phyloP scores from a whole-genome alignment of 1,139 yeast species.

The Diutina sp. region DNA sequence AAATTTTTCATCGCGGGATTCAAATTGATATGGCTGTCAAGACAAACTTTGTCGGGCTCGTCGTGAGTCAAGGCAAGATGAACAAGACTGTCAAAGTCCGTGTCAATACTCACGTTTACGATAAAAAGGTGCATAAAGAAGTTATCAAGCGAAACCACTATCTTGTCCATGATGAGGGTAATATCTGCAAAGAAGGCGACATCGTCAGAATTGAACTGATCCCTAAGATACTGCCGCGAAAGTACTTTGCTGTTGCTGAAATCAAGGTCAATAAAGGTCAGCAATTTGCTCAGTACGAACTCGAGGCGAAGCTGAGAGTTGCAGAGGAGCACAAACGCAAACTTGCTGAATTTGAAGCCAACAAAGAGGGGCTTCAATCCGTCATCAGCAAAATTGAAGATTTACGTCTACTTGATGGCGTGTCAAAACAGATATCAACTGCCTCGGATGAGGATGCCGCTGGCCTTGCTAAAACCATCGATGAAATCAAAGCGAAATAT shows the following conservation, averaged over 20 bases:
- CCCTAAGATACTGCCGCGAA: conserved; percentile 72
- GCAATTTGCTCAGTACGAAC: conserved; percentile 72
- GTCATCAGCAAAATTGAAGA: background rate
- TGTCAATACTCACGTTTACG: conserved; percentile 60
- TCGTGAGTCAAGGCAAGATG: conserved; percentile 93
- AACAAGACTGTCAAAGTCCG: conserved; percentile 90
- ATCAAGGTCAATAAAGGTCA: conserved; percentile 84
- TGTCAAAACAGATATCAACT: conserved; percentile 21
- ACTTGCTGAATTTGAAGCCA: conserved; percentile 33
- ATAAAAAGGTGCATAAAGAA: conserved; percentile 62
- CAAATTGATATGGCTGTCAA: conserved; percentile 37
- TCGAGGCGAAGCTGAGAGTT: conserved; percentile 58
- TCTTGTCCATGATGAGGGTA: conserved; percentile 88
- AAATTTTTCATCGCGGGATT: background rate
- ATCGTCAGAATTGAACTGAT: conserved; percentile 86
- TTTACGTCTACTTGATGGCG: background rate
- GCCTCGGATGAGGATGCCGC: conserved; percentile 26
- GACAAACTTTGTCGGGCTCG: conserved; percentile 85
- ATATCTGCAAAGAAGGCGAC: conserved; percentile 89
- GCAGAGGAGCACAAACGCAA: conserved; percentile 45
- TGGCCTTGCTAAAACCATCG: conserved; percentile 27
- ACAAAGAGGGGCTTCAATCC: conserved; percentile 25
- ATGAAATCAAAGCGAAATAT: conserved; percentile 36
- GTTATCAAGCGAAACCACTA: conserved; percentile 70
- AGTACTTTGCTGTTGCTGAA: conserved; percentile 89